Percentiles rank a stretch among this genome's conserved stretches.
These are phyloP conservation scores for Lumnitzera littorea DNA, from an alignment of 345 rosid species.

Conservation along the genomic window DNA sequence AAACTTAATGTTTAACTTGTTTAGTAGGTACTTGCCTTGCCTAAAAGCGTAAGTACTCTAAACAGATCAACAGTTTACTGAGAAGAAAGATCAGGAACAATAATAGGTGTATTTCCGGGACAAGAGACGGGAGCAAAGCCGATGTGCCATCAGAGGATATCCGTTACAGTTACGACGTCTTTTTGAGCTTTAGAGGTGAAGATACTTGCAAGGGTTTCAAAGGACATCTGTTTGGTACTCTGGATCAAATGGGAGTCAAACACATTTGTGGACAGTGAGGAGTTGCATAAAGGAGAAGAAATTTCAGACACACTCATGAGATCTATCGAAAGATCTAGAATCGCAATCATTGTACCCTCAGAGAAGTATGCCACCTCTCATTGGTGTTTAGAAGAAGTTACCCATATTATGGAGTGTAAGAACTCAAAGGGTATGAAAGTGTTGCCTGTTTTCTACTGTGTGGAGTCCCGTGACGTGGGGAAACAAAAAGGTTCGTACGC, in stretches of 20 bases:
- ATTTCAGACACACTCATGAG: neutral
- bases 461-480: neutral
- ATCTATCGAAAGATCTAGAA: neutral
- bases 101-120: too few species aligned
- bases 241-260: neutral
- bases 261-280: neutral
- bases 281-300: neutral
- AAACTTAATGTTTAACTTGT: too few species aligned
- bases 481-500: neutral
- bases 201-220: neutral
- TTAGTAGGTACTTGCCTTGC: too few species aligned
- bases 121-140: too few species aligned
- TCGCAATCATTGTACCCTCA: neutral
- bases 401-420: neutral
- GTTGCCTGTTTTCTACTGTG: neutral
- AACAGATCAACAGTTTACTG: too few species aligned
- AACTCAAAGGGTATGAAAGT: neutral
- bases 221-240: neutral
- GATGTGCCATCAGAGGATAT: too few species aligned
- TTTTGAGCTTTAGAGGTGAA: neutral
- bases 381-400: conserved; percentile 5
- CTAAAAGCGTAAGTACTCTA: too few species aligned
- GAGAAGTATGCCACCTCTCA: neutral
- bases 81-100: too few species aligned
- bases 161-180: neutral